Base-by-base conservation (phyloP, 805 yeast genomes). In the Metschnikowia noctiluminum region DNA sequence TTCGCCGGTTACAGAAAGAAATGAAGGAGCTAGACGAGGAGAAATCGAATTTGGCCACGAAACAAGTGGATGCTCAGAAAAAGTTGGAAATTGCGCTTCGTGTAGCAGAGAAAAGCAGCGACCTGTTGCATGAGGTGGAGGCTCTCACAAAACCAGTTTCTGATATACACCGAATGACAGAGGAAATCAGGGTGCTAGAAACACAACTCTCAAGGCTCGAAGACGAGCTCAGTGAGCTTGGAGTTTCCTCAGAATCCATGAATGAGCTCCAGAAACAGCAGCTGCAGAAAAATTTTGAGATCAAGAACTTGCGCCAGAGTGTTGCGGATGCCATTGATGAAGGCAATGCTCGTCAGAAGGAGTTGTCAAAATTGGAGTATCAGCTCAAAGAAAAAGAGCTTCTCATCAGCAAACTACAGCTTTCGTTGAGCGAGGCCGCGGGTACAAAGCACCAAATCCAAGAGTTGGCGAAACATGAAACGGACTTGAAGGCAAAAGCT, bases 341-440 rank as follows among this genome's bases (percentile, higher is more conserved):
- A 7, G 76, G 76, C 53, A 85, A 81, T 43, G 47, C 58, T 5
- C 62, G 64, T 8, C 74, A 77, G 27, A 70, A 71, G 38, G 80
- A 77, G 35, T 47, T 77, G 16, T 67, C 70, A 7, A 63, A 70
- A 12, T 54, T 82, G 21, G 85, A 84, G 49, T 73, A 68, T 32
- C 63, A 64, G 34, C 63, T 82, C 12, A 81, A 81, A 49, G 87
- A 83, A 55, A 73, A 76, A 45, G 71, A 73, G 55, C 62, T 85
- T 39, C 56, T 60, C 2, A 76, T 87, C 27, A 78, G 80, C 54
- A 73, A 77, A 39, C 61, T 81, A 48, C 87, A 84, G 57, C 71
- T 69, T 41, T 65, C 80, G 6, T 65, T 80, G 30, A 61, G 73
- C 40, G 85, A 82, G 48, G 69, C 74, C 34, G 66, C 66, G 16